Conservation (phyloP, 176 grass and related monocot species). For the Phoenix dactylifera region DNA sequence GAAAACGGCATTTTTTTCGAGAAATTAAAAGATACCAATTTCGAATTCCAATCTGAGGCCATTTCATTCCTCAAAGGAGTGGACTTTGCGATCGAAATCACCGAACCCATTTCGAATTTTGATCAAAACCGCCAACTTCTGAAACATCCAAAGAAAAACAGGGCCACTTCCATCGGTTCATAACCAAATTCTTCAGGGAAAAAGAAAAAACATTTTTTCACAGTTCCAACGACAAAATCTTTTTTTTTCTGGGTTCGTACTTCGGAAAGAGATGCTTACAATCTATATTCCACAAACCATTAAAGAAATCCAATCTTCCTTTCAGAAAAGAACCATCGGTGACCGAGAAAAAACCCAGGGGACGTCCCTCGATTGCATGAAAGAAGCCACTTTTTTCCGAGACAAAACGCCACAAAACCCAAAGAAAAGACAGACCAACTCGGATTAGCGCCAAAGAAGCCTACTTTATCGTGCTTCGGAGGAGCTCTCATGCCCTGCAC, state of each 20-base stretch:
- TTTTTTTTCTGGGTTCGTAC: too few relatives aligned
- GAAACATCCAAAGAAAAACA: constrained; percentile 23
- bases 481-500: constrained; percentile 26
- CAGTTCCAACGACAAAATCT: too few relatives aligned
- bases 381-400: constrained; percentile 20
- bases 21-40: constrained; percentile 36
- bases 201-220: too few relatives aligned
- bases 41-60: constrained; percentile 20
- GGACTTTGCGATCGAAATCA: constrained; percentile 28
- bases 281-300: too few relatives aligned
- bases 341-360: background rate
- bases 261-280: too few relatives aligned
- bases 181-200: background rate
- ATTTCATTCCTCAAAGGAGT: constrained; percentile 26
- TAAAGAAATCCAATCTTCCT: too few relatives aligned
- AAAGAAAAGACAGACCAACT: constrained; percentile 19
- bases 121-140: constrained; percentile 25
- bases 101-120: constrained; percentile 37
- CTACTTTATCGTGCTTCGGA: constrained; percentile 57
- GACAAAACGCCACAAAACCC: constrained; percentile 4
- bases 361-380: constrained; percentile 31
- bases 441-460: constrained; percentile 25
- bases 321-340: background rate
- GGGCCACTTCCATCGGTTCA: too few relatives aligned
- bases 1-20: constrained; percentile 14